These are phyloP conservation scores for Xylariaceae sp. DNA, from an alignment of 2,329 filamentous ascomycete genomes.

Conservation along the genomic window DNA sequence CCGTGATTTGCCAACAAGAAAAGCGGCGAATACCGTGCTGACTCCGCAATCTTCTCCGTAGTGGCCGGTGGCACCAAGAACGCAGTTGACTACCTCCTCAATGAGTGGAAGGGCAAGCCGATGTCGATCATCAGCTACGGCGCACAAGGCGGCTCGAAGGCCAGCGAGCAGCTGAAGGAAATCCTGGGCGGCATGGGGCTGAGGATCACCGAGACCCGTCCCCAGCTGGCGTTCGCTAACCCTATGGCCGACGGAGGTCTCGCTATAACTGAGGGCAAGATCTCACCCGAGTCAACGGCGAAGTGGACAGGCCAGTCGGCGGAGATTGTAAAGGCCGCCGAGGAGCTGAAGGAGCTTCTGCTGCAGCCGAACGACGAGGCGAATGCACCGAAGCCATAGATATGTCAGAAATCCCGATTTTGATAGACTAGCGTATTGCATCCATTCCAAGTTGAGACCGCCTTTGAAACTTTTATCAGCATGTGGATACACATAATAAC, in stretches of 20 bases:
- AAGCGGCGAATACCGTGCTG: too few species aligned
- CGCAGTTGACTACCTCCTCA: constrained; percentile 64
- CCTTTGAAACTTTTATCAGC: too few species aligned
- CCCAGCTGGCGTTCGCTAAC: constrained; percentile 39
- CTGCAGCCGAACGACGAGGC: constrained; percentile 27
- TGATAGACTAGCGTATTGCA: background rate
- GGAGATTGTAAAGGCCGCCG: constrained; percentile 33
- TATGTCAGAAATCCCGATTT: background rate
- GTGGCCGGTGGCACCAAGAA: constrained; percentile 63
- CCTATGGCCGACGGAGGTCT: constrained; percentile 27
- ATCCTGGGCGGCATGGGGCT: constrained; percentile 40
- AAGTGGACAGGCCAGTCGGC: constrained; percentile 32
- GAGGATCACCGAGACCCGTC: constrained; percentile 41
- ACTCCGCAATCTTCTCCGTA: background rate
- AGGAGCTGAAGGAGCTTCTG: constrained; percentile 37
- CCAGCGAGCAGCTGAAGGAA: constrained; percentile 39
- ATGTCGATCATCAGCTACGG: constrained; percentile 61
- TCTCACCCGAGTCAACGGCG: constrained; percentile 31
- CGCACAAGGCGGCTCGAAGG: constrained; percentile 46
- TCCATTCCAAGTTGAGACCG: background rate
- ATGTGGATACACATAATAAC: too few species aligned
- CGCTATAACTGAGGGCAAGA: constrained; percentile 32
- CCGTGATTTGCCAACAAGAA: too few species aligned
- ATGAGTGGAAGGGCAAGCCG: constrained; percentile 64
- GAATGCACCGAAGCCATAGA: constrained; percentile 20